phyloP scores from a whole-genome alignment of 176 grass and related monocot genomes.

The Leersia perrieri region DNA sequence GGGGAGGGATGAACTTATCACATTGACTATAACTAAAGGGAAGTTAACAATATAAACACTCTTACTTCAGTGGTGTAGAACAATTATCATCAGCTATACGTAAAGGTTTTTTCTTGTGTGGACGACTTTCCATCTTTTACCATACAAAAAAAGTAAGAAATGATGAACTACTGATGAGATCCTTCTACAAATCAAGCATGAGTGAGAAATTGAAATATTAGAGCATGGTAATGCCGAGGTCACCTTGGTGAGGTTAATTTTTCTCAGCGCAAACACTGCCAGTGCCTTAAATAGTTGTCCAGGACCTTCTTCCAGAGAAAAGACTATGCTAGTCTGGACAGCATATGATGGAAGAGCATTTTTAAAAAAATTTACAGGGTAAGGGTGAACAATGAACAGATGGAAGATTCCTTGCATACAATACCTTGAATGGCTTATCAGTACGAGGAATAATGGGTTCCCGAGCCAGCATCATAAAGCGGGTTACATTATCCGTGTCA shows the following conservation, averaged over 20 bases:
- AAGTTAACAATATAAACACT: neutral
- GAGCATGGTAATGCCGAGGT: slow-evolving; percentile 16
- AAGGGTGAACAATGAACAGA: neutral
- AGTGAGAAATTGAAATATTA: slow-evolving; percentile 1
- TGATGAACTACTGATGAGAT: neutral
- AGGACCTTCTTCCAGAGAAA: slow-evolving; percentile 92
- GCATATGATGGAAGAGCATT: neutral
- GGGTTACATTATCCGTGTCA: slow-evolving; percentile 76
- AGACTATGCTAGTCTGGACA: slow-evolving; percentile 81
- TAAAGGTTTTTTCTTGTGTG: slow-evolving; percentile 63
- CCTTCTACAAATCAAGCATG: neutral
- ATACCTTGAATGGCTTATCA: slow-evolving; percentile 86
- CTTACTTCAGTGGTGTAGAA: slow-evolving; percentile 57
- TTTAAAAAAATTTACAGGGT: neutral
- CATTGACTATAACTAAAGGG: neutral
- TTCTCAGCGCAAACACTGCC: slow-evolving; percentile 74
- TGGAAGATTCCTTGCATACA: neutral
- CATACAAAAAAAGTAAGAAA: neutral
- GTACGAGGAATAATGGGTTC: slow-evolving; percentile 80
- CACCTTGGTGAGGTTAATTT: slow-evolving; percentile 92
- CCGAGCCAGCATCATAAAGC: slow-evolving; percentile 78
- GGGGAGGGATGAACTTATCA: slow-evolving; percentile 7
- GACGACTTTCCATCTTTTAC: slow-evolving; percentile 83
- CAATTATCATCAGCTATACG: slow-evolving; percentile 63
- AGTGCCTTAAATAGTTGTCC: slow-evolving; percentile 83